A percentile compares a stretch with the other conserved stretches of the same genome.
Conservation (phyloP, 768 basidiomycete genomes). For the Suillus decipiens region DNA sequence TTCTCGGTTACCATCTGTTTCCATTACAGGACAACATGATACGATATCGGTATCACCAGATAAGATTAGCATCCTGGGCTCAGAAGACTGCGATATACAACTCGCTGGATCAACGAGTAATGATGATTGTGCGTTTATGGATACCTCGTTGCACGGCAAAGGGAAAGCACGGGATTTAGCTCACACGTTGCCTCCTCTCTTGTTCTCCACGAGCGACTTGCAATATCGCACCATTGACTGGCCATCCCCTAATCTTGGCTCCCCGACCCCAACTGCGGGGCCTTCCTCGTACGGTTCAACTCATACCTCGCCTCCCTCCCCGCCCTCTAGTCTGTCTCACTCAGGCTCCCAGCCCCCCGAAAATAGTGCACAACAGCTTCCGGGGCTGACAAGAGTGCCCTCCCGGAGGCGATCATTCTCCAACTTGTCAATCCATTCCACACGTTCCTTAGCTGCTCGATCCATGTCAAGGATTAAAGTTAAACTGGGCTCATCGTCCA, state of each 20-base stretch:
- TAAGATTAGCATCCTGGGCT: too few species aligned
- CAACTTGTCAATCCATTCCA: conserved; percentile 48
- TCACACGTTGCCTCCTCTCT: conserved; percentile 66
- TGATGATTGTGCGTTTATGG: conserved; percentile 6
- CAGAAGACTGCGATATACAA: conserved; percentile 4
- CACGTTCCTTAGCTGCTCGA: conserved; percentile 42
- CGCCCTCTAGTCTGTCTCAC: conserved; percentile 20
- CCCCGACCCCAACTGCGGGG: conserved; percentile 25
- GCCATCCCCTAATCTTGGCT: conserved; percentile 31
- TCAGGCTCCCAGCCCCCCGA: conserved; percentile 16
- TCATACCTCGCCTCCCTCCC: conserved; percentile 40
- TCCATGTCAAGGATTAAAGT: conserved; percentile 51
- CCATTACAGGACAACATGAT: conserved; percentile 1
- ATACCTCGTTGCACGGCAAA: conserved; percentile 43
- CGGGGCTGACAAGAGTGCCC: conserved; percentile 35
- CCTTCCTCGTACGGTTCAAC: conserved; percentile 41
- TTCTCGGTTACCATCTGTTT: background rate
- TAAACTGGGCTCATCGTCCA: conserved; percentile 44
- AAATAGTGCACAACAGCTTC: conserved; percentile 22
- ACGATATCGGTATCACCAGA: background rate
- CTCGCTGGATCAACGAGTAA: conserved; percentile 6
- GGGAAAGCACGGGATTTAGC: conserved; percentile 55
- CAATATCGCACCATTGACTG: conserved; percentile 42
- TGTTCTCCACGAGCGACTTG: conserved; percentile 58
- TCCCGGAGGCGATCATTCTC: conserved; percentile 60